These are phyloP conservation scores for Capsicum baccatum DNA, from an alignment of 257 asterid species.

Conservation along the genomic window DNA sequence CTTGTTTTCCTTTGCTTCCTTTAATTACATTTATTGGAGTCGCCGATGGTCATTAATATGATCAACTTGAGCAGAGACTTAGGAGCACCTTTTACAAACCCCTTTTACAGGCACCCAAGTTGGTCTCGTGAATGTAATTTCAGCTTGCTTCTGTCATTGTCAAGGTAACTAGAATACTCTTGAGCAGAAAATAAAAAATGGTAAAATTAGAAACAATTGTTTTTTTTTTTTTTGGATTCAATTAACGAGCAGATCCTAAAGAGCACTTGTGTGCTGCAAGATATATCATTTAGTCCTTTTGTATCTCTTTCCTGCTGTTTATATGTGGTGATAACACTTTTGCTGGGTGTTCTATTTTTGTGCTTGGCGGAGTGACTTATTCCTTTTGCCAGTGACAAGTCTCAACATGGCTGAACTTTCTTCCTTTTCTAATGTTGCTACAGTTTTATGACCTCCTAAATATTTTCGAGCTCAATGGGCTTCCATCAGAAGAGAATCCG, in stretches of 20 bases:
- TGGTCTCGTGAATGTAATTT: background rate
- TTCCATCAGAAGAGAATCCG: conserved; percentile 96
- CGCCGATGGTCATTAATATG: background rate
- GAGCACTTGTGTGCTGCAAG: conserved; percentile 6
- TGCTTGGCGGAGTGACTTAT: conserved; percentile 25
- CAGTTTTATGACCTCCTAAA: conserved; percentile 95
- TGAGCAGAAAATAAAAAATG: background rate
- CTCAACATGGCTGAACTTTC: conserved; percentile 30
- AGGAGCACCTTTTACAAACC: background rate
- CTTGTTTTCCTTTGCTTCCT: background rate
- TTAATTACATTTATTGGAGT: background rate
- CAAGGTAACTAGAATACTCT: background rate
- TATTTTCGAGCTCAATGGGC: conserved; percentile 97
- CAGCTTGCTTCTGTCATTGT: background rate
- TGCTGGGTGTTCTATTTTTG: conserved; percentile 25
- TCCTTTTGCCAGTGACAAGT: conserved; percentile 24
- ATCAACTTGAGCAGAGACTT: background rate
- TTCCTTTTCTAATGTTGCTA: conserved; percentile 39
- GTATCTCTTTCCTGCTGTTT: conserved; percentile 11
- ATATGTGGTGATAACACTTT: conserved; percentile 7
- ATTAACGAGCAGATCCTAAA: background rate
- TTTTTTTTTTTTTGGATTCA: background rate
- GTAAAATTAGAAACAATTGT: background rate
- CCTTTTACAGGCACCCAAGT: background rate
- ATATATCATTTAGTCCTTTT: conserved; percentile 5